Conservation (phyloP, 2,329 filamentous ascomycete species). For the Penicillium sp. region DNA sequence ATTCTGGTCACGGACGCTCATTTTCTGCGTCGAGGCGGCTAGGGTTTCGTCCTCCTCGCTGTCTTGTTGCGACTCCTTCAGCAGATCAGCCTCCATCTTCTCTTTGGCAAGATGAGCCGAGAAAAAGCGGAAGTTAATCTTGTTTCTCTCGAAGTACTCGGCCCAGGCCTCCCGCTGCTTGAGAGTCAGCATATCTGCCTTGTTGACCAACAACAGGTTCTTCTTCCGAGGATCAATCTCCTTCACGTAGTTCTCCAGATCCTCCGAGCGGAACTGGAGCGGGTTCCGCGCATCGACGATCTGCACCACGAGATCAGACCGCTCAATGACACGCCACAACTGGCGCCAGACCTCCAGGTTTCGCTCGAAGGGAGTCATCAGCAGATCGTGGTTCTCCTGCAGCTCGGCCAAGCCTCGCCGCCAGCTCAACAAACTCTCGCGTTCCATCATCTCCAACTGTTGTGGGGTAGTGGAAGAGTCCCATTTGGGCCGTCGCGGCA, state of each 20-base stretch:
- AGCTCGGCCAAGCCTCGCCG: conserved; percentile 84
- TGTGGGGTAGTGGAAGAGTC: conserved; percentile 77
- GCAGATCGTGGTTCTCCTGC: conserved; percentile 86
- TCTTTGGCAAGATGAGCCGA: conserved; percentile 91
- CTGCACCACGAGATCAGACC: conserved; percentile 92
- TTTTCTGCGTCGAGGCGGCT: conserved; percentile 45
- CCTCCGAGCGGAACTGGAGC: conserved; percentile 87
- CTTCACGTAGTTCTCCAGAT: conserved; percentile 91
- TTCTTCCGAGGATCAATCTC: conserved; percentile 83
- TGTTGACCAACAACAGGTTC: conserved; percentile 92
- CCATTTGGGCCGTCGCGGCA: conserved; percentile 87
- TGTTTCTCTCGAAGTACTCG: conserved; percentile 73
- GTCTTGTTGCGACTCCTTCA: conserved; percentile 43
- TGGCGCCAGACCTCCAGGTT: conserved; percentile 98
- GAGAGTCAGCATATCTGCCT: conserved; percentile 97
- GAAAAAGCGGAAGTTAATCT: conserved; percentile 93
- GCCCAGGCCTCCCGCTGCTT: conserved; percentile 83
- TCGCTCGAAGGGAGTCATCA: conserved; percentile 97
- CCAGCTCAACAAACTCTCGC: conserved; percentile 81
- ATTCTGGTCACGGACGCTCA: too few species aligned
- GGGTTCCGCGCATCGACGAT: conserved; percentile 98
- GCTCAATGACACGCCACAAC: conserved; percentile 95
- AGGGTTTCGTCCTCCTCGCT: conserved; percentile 52
- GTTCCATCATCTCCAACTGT: conserved; percentile 75
- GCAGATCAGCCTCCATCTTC: conserved; percentile 68